Base-by-base conservation (phyloP, 208 protist genomes). In the Trypanosoma grayi region DNA sequence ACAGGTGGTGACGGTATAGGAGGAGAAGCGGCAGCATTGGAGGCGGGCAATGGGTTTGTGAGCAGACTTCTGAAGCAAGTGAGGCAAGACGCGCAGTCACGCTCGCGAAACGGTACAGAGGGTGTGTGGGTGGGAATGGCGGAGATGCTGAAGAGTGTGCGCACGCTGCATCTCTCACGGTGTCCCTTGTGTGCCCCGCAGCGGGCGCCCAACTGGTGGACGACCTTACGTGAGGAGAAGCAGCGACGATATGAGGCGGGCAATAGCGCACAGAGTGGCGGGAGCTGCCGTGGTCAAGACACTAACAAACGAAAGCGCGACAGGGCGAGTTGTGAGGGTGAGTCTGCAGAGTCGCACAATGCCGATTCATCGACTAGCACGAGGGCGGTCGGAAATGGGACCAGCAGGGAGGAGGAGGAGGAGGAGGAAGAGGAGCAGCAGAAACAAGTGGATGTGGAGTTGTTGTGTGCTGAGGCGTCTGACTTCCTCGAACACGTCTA, bases 401-500 rank as follows among this genome's bases (percentile, higher is more conserved):
- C 14, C 39, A 43, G 39, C 39, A 14, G 20, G 10, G 16, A 43
- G 39, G 9, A 39, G 34, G 13, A 39, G 13, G 34, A 39, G 13
- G 34, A 39, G 13, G 34, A 39, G 13, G 34, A 39, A 13, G 34
- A 39, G 34, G 34, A 39, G 34, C 9, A 39, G 34, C 9, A 39
- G 34, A 13, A 39, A 13, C 9, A 39, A 13, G 39, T n/a, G 2
- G 4, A 43, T 4, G 14, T 10, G 39, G 20, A 43, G 39, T 43
- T 43, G 36, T 31, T 58, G 28, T 43, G 20, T 20, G 22, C 13
- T 0, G 51, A 66, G 27, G 59, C 51, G 7, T 8, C 22, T 27
- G 22, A 54, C 10, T 66, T 73, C 50, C 59, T 73, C 48, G 22
- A 58, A 14, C 59, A 73, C 37, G 46, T 65, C 18, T 55, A 66